Evolutionary conservation across 768 basidiomycete genomes (phyloP).

Genomic region (Termitomyces sp.): DNA sequence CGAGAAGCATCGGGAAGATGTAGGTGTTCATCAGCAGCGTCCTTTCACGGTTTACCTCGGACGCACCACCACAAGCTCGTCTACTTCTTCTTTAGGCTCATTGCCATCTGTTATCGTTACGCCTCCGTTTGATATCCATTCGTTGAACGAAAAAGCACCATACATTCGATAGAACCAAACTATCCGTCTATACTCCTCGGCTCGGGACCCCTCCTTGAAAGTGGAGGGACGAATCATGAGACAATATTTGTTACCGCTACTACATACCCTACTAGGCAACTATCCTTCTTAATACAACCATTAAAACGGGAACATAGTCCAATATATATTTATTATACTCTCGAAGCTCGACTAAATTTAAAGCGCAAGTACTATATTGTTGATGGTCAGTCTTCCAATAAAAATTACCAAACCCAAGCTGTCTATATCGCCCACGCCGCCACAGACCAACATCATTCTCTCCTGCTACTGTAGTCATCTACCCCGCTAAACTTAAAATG

Average conservation of each 20-base stretch:
- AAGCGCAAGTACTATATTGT: background rate
- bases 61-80: slow-evolving; percentile 22
- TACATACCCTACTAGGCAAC: background rate
- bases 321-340: background rate
- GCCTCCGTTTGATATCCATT: slow-evolving; percentile 15
- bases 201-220: background rate
- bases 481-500: too few species aligned
- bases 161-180: slow-evolving; percentile 5
- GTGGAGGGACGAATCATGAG: background rate
- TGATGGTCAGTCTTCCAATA: background rate
- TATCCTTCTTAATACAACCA: background rate
- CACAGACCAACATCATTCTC: background rate
- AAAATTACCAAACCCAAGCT: background rate
- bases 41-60: slow-evolving; percentile 16
- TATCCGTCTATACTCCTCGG: background rate
- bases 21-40: slow-evolving; percentile 5
- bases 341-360: background rate
- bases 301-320: background rate
- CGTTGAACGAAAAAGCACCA: slow-evolving; percentile 15
- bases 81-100: slow-evolving; percentile 25
- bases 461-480: too few species aligned
- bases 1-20: slow-evolving; percentile 18
- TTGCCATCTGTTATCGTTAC: slow-evolving; percentile 16
- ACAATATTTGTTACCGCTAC: background rate
- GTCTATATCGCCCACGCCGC: too few species aligned